Base-by-base conservation (phyloP, 225 moss, liverwort and hornwort species). In the Asterella californica region DNA sequence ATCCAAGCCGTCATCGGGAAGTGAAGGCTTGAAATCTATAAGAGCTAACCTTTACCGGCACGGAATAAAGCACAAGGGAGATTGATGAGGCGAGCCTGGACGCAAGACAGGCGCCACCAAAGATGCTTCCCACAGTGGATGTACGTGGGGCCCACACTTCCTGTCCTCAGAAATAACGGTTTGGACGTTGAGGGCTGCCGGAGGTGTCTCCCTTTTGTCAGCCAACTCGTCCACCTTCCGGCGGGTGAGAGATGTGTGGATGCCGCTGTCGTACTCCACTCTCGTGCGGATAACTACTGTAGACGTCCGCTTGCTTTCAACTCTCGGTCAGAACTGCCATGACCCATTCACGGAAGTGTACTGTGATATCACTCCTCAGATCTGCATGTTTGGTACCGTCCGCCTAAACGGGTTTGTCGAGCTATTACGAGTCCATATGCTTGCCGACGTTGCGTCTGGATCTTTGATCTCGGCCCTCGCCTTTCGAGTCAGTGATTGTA, bases 1-100 rank as follows among this genome's bases (percentile, higher is more conserved):
- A 69, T 69, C 42, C 42, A 42, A n/a, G 37, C 68, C 68, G 36
- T 69, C 68, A 69, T 69, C 68, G 34, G 68, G 42, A 69, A 36
- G 22, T 69, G 18, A 69, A 69, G 68, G 34, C 68, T 6, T 27
- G 15, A 37, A 32, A 37, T 69, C 68, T 69, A 69, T 2, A 15
- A 42, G 42, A 42, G 3, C 42, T 42, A 7, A 3, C 42, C 42
- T 42, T 42, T 42, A 42, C 42, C 7, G 42, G 42, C 42, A 42
- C 42, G 42, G 42, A 42, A 7, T 42, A 42, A 42, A 42, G 42
- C 42, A 42, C 42, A 3, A 42, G 42, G 7, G 42, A 42, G 42
- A 42, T 42, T 7, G 4, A 64, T 64, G 70, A 70, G 36, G 70
- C 15, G 2, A 9, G 34, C 15, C 1, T 38, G 33, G 70, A 11